Percentiles rank a stretch among this genome's conserved stretches.
These are phyloP conservation scores for Catharanthus roseus DNA, from an alignment of 257 asterid genomes.

Conservation along the genomic window DNA sequence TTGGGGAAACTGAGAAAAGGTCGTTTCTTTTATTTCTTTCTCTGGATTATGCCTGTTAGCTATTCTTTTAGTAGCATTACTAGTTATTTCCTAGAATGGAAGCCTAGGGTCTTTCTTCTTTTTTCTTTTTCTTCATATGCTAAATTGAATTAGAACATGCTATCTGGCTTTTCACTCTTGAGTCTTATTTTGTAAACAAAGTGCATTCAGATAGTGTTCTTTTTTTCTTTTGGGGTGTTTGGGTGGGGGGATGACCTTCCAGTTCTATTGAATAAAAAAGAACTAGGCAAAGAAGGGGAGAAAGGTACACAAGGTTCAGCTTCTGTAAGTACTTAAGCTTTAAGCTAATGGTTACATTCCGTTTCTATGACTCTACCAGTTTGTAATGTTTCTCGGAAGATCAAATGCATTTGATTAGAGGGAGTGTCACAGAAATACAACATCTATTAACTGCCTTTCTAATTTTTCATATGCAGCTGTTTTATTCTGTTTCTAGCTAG, in stretches of 20 bases:
- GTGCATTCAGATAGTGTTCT: neutral
- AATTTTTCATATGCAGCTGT: neutral
- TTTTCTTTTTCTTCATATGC: neutral
- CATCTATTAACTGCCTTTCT: neutral
- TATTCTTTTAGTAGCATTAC: neutral
- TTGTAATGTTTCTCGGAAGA: neutral
- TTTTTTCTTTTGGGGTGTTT: no score
- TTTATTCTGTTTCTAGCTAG: neutral
- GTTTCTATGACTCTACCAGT: neutral
- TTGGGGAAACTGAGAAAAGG: conserved; percentile 93
- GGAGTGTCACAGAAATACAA: neutral
- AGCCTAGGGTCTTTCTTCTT: neutral
- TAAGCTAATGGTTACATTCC: neutral
- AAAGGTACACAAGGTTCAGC: neutral
- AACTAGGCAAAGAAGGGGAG: neutral
- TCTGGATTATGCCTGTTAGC: neutral
- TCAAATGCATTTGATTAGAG: neutral
- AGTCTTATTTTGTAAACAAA: neutral
- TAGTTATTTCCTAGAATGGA: neutral
- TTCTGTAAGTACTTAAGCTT: neutral
- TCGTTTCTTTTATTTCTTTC: conserved; percentile 12
- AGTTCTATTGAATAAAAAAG: neutral
- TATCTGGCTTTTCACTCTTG: neutral
- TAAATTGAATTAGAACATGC: neutral
- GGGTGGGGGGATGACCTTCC: neutral